phyloP scores from a whole-genome alignment of 75 land plant genomes.

The Cunninghamia lanceolata region DNA sequence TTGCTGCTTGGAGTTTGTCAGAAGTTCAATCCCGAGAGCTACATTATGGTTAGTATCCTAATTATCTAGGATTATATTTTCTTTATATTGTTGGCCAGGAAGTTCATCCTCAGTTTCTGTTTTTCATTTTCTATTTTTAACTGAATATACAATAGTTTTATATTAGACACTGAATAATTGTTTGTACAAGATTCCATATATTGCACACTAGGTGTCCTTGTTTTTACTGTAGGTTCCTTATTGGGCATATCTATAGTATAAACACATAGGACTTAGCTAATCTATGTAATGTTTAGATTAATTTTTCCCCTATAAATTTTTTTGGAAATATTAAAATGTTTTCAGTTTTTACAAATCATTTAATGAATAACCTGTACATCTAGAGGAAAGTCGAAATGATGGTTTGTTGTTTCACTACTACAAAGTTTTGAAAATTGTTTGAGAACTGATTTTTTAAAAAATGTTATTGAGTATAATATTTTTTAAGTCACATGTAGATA shows the following conservation, averaged over 20 bases:
- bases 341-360: too few species aligned
- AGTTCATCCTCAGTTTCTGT: background rate
- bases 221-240: background rate
- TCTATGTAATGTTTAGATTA: background rate
- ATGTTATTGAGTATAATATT: too few species aligned
- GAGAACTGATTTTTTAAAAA: too few species aligned
- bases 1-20: conserved; percentile 79
- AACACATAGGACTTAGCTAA: background rate
- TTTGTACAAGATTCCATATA: background rate
- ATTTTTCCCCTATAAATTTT: background rate
- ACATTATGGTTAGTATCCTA: conserved; percentile 61
- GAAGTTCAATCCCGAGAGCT: conserved; percentile 68
- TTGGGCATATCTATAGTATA: background rate
- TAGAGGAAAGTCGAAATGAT: background rate
- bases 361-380: background rate
- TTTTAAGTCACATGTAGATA: background rate
- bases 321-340: too few species aligned
- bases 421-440: too few species aligned
- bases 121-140: background rate
- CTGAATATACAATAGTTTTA: background rate
- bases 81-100: background rate
- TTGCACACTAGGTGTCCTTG: background rate
- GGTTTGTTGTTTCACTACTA: background rate
- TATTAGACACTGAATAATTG: background rate
- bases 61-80: background rate